Base-by-base conservation (phyloP, 164 flowering plant species). In the Chimonanthus salicifolius region DNA sequence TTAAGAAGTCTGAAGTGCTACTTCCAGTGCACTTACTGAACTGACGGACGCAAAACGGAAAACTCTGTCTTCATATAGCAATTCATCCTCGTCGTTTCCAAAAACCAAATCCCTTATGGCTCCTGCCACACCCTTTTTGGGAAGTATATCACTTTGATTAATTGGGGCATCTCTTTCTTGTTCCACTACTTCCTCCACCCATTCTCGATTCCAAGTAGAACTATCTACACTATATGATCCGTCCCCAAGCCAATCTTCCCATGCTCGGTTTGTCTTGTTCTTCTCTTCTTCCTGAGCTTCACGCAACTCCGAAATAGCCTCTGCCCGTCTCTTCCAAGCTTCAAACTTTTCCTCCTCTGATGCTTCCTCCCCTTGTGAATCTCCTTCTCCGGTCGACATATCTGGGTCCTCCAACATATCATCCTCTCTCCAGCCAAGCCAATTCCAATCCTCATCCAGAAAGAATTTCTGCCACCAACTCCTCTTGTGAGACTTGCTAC, bases 281-380 rank as follows among this genome's bases (percentile, higher is more conserved):
- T 73, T 86, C 80, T 84, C 76, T 75, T 86, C 92, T 63, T 93
- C 90, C 70, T 90, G 97, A 5, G 92, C 97, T 81, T 96, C 99
- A 77, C 97, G 86, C 78, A 96, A 72, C 82, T 93, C 99, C 6
- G 86, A 58, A 51, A 96, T 92, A 0, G 97, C 97, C 88, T 96
- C 98, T 0, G 99, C 99, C 78, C 98, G 84, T 76, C 87, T 88
- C 83, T 78, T 96, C 99, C 99, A 96, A 6, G 90, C 97, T 83
- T 93, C 94, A 77, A 96, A 96, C 76, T 84, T 94, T 21, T 88
- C 90, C 65, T 69, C 83, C 64, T 88, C 99, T 0, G 90, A 80
- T 60, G 84, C 21, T 44, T 81, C 84, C 15, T 83, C 89, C 21
- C 64, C 77, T 49, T 43, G 50, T 7, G 67, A 10, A 13, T 20